Base-by-base conservation (phyloP, 2,329 filamentous ascomycete genomes). In the Bimuria novae-zelandiae region DNA sequence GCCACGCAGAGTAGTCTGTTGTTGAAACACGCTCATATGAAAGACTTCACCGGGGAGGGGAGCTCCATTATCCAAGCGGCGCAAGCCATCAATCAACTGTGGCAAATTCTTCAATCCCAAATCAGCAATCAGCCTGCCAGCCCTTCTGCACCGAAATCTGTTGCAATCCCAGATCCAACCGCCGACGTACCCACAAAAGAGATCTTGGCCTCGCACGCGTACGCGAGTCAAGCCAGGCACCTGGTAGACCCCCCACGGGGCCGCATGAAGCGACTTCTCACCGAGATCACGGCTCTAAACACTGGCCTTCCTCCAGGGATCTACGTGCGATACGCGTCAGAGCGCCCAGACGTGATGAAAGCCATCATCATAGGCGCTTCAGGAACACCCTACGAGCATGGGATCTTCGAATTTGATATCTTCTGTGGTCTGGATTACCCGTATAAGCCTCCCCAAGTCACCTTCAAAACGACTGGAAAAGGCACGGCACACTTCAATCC, bases 351-450 rank as follows among this genome's bases (percentile, higher is more conserved):
- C 56, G 55, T 79, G n/a, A 75, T 83, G 66, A 82, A 81, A 61
- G 64, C 76, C 17, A 51, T 82, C 21, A 81, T 84, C 42, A 68
- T 79, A 17, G 82, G 81, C 0, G 79, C 81, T 0, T 59, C 60
- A 4, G 77, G 68, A 12, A 83, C 80, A 6, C 81, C 82, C 12
- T 84, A 84, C 62, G 80, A 80, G 56, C 72, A 79, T 36, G 81
- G 81, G 0, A 60, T 83, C 3, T 84, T 82, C 59, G 81, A 83
- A 57, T 84, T 84, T 52, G 80, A 84, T 58, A 58, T 84, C 27
- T 76, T 76, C 29, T 81, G 78, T 44, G 62, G 65, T 7, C 11
- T 25, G 0, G 57, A 72, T 0, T 84, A 80, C 50, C 81, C 82
- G 0, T 55, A 65, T 1, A 47, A 23, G 0, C 76, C 80, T 10